Percentiles rank a stretch among this genome's conserved stretches.
phyloP scores from a whole-genome alignment of 177 flowering plant species.

The Vitis hybrid region DNA sequence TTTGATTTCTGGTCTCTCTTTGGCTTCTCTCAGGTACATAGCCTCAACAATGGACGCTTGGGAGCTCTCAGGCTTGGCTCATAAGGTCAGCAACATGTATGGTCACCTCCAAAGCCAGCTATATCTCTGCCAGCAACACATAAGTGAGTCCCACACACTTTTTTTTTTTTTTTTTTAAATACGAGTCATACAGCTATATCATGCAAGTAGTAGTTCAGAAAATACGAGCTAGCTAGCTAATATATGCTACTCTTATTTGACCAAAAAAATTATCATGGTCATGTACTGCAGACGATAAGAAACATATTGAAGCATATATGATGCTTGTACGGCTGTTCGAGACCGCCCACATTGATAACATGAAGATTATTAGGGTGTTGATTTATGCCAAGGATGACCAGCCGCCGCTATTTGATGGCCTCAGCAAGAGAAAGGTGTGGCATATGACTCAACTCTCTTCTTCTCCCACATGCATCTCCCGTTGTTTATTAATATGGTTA shows the following conservation, averaged over 20 bases:
- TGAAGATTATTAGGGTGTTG: conserved; percentile 42
- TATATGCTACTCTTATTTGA: no score
- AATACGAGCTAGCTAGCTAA: no score
- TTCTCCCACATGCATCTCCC: no score
- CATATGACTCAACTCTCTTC: not conserved
- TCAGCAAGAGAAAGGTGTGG: conserved; percentile 36
- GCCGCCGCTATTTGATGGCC: conserved; percentile 43
- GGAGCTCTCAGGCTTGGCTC: conserved; percentile 51
- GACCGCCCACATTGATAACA: conserved; percentile 39
- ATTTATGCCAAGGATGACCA: conserved; percentile 41
- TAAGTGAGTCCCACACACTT: conserved; percentile 29
- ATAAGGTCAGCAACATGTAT: conserved; percentile 43
- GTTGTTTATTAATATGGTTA: no score
- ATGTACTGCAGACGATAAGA: conserved; percentile 40
- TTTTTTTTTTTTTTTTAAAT: no score
- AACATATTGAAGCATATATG: conserved; percentile 36
- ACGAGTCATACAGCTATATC: no score
- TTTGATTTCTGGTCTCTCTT: not conserved
- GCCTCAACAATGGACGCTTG: conserved; percentile 43
- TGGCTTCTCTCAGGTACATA: conserved; percentile 21
- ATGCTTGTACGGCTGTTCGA: conserved; percentile 37
- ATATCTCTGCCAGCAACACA: conserved; percentile 24
- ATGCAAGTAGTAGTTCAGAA: no score
- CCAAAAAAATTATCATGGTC: not conserved
- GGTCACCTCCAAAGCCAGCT: conserved; percentile 36